Evolutionary conservation across 306 rosid species (phyloP).

Genomic region (Alnus rubra): DNA sequence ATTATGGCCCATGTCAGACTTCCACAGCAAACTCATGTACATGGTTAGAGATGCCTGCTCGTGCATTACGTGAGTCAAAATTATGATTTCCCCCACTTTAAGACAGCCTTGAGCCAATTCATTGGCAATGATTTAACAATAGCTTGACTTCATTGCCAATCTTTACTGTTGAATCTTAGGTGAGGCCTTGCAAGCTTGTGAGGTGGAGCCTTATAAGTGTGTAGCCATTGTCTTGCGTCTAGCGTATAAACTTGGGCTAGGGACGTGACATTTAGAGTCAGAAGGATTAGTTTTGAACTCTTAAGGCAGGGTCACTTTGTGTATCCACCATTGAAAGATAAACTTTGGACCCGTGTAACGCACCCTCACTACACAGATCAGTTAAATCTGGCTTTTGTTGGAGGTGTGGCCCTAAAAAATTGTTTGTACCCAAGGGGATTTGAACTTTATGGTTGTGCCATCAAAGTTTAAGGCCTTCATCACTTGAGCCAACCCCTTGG

Average conservation of each 20-base stretch:
- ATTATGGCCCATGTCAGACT: background rate
- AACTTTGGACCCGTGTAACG: no score
- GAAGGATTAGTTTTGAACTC: background rate
- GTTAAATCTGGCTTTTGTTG: no score
- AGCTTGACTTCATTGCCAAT: background rate
- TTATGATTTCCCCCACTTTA: background rate
- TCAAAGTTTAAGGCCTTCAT: no score
- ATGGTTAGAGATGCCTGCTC: background rate
- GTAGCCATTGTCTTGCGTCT: background rate
- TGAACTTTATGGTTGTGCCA: no score
- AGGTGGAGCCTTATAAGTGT: background rate
- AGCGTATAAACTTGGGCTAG: background rate
- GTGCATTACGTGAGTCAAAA: background rate
- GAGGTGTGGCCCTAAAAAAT: no score
- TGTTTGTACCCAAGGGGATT: no score
- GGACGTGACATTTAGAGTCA: background rate
- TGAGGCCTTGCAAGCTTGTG: background rate
- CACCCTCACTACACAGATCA: no score
- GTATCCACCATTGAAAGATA: no score
- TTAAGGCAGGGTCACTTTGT: background rate
- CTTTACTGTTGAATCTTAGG: background rate
- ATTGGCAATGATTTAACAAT: background rate
- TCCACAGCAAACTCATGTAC: background rate
- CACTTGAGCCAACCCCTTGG: no score
- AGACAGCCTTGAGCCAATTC: slow-evolving; percentile 1